Evolutionary conservation across 1,284 basidiomycete species (phyloP).

Genomic region (Pseudozyma pruni): DNA sequence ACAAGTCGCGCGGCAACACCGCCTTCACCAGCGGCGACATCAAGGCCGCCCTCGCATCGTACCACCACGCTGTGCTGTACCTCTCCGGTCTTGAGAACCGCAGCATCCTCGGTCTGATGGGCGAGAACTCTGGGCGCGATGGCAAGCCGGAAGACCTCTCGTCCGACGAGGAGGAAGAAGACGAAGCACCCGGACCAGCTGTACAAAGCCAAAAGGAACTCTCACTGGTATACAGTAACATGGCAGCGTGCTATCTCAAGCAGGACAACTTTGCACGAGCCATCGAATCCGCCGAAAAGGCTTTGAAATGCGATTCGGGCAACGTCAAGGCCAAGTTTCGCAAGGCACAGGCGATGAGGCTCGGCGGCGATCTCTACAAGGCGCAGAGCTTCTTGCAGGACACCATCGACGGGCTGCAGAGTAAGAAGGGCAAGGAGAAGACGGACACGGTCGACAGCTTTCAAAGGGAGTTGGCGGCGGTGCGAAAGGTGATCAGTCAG

Average conservation of each 20-base stretch:
- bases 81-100: constrained; percentile 15
- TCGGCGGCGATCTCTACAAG: constrained; percentile 12
- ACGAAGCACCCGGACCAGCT: neutral
- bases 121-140: constrained; percentile 15
- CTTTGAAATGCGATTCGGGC: constrained; percentile 13
- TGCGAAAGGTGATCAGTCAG: constrained; percentile 13
- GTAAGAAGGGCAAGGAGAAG: neutral
- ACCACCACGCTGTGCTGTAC: constrained; percentile 31
- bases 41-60: constrained; percentile 11
- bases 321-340: constrained; percentile 38
- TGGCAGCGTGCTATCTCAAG: constrained; percentile 39
- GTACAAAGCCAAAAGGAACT: constrained; percentile 15
- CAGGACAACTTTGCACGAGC: constrained; percentile 14
- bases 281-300: constrained; percentile 19
- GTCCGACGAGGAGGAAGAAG: constrained; percentile 5
- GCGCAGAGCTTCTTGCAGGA: constrained; percentile 1
- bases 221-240: constrained; percentile 25
- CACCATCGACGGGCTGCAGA: neutral
- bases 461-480: constrained; percentile 12
- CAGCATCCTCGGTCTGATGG: constrained; percentile 20
- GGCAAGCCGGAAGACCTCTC: constrained; percentile 20
- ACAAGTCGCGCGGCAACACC: constrained; percentile 27
- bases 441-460: constrained; percentile 5
- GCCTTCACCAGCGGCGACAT: constrained; percentile 17
- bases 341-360: constrained; percentile 19